phyloP scores from a whole-genome alignment of 148 eudicot genomes.

The Dysphania ambrosioides region DNA sequence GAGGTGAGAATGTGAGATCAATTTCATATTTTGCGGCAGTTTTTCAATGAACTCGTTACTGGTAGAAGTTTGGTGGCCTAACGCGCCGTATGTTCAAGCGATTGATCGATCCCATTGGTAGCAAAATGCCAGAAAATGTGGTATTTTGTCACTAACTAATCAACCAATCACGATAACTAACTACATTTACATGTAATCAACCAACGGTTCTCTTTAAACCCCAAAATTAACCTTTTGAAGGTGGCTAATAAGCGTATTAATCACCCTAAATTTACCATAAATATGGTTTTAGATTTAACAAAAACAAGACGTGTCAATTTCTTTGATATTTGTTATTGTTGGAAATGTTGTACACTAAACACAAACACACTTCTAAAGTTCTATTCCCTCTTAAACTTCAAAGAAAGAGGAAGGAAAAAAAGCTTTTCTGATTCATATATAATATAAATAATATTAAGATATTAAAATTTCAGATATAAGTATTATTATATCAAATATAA shows the following conservation, averaged over 20 bases:
- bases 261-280: not conserved
- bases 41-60: constrained; percentile 19
- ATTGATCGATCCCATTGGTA: constrained; percentile 20
- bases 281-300: not conserved
- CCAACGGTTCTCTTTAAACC: not conserved
- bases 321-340: not conserved
- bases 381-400: not conserved
- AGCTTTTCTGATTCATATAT: too few species aligned
- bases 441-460: too few species aligned
- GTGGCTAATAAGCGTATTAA: not conserved
- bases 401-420: not conserved
- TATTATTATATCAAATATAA: too few species aligned
- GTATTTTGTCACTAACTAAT: constrained; percentile 24
- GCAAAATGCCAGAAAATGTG: constrained; percentile 4
- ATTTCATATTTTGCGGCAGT: too few species aligned
- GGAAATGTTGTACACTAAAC: not conserved
- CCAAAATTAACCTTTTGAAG: not conserved
- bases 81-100: constrained; percentile 26
- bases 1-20: too few species aligned
- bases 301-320: not conserved
- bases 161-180: constrained; percentile 2
- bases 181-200: not conserved
- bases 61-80: constrained; percentile 46
- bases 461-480: too few species aligned
- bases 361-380: not conserved